These are phyloP conservation scores for Spizellomyces sp. DNA, from an alignment of 192 early-diverging fungal species.

Conservation along the genomic window DNA sequence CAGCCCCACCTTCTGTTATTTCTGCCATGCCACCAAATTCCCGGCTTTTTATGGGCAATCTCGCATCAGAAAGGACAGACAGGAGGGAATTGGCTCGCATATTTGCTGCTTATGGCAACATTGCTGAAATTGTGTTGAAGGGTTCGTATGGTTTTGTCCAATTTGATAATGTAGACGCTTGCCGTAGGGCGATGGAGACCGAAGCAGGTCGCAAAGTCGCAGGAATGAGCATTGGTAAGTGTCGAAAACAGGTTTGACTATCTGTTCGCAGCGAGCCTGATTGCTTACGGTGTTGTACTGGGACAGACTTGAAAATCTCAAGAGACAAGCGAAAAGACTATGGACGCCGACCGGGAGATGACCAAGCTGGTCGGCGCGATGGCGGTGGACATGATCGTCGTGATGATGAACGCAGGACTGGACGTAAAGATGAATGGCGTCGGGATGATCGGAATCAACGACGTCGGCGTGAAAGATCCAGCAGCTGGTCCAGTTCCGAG, in stretches of 20 bases:
- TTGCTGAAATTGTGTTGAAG: conserved; percentile 55
- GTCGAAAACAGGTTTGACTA: neutral
- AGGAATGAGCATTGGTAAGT: conserved; percentile 50
- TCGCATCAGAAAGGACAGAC: conserved; percentile 45
- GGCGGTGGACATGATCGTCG: conserved; percentile 27
- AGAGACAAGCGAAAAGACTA: conserved; percentile 26
- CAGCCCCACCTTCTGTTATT: conserved; percentile 28
- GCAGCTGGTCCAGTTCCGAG: conserved; percentile 11
- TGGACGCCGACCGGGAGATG: neutral
- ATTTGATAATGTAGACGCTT: conserved; percentile 48
- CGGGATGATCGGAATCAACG: conserved; percentile 17
- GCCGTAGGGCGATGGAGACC: conserved; percentile 40
- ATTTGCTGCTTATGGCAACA: conserved; percentile 59
- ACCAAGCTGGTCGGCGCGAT: conserved; percentile 9
- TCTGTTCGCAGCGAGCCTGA: neutral
- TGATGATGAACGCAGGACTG: conserved; percentile 13
- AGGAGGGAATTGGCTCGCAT: conserved; percentile 50
- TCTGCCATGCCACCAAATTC: conserved; percentile 37
- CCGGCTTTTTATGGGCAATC: conserved; percentile 57
- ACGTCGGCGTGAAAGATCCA: conserved; percentile 25
- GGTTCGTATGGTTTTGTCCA: conserved; percentile 55
- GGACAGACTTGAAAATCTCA: conserved; percentile 47
- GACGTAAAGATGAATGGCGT: conserved; percentile 5
- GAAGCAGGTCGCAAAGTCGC: conserved; percentile 47
- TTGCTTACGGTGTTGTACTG: conserved; percentile 13